Evolutionary conservation across 352 stramenopile genomes (phyloP), one percentile per base, ranked within the genome.

Genomic region (Globisporangium perplexum): DNA sequence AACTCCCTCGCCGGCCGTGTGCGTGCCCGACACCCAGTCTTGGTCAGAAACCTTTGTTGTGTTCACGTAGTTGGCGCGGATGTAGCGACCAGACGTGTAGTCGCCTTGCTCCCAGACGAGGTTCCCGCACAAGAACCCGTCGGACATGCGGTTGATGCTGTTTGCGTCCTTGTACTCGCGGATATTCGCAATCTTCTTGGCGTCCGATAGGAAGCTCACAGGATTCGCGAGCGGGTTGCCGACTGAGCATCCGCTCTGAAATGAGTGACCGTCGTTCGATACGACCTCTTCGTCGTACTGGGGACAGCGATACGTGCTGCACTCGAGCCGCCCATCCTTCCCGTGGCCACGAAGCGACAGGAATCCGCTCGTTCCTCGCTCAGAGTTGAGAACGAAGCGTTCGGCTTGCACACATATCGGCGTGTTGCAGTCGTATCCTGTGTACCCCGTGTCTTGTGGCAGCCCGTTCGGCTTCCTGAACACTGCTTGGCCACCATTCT

Each of bases 391-490:
- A 6, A 95, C 69, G 53, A 98, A 98, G 4, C 50, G 57, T 47
- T 97, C 71, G 17, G 90, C 92, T 47, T 90, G 88, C 7, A 92
- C 97, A 59, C 96, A 99, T 46, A 99, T 98, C 11, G 96, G 96
- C 31, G 88, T 98, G 52, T 85, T 88, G 72, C 96, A 99, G 63
- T 99, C 96, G 62, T 97, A 99, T 6, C 96, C 96, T 17, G 96
- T 99, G 65, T 80, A 92, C 1, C 96, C 96, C 8, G 95, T 98
- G 57, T 85, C 52, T 55, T 98, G 91, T 4, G 93, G 77, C 50
- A 87, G 68, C n/a, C 90, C 95, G 52, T 96, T 78, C 3, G 89
- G 81, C 33, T 97, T 88, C 33, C 86, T 70, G 60, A 98, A 99
- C 30, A 98, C 69, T 1, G 95, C 89, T 53, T 87, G 71, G 0